Conservation (phyloP, 2,329 filamentous ascomycete genomes). For the Apiospora sp. region DNA sequence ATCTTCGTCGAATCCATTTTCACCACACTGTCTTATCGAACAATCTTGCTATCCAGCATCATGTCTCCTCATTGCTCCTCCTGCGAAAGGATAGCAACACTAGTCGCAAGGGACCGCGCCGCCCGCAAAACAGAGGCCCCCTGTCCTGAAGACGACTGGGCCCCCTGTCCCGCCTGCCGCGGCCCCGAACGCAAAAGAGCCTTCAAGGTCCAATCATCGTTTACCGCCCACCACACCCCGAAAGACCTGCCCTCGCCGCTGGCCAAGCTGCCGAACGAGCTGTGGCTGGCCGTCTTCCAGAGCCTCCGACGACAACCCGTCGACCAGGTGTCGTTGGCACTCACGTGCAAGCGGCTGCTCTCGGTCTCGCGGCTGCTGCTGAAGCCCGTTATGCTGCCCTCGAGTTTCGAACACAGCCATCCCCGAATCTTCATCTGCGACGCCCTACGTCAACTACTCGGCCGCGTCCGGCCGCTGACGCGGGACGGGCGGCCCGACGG, state of each 20-base stretch:
- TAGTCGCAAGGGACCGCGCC: too few relatives aligned
- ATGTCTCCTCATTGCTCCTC: too few relatives aligned
- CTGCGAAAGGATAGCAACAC: too few relatives aligned
- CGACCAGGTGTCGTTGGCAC: not conserved
- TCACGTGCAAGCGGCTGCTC: not conserved
- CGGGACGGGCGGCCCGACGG: too few relatives aligned
- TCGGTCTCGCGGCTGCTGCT: not conserved
- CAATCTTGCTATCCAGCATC: too few relatives aligned
- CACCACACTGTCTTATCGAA: too few relatives aligned
- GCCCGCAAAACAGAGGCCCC: too few relatives aligned
- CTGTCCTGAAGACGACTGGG: too few relatives aligned
- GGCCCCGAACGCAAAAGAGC: not conserved
- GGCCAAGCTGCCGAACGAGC: not conserved
- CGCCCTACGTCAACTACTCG: not conserved
- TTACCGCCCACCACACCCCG: too few relatives aligned
- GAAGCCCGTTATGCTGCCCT: not conserved
- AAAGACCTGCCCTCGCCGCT: not conserved
- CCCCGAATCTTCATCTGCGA: not conserved
- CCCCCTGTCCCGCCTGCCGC: too few relatives aligned
- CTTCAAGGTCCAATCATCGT: not conserved
- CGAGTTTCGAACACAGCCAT: not conserved
- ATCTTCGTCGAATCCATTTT: too few relatives aligned
- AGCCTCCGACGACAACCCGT: not conserved
- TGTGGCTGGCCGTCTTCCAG: not conserved
- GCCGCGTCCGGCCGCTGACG: not conserved